Evolutionary conservation across 768 basidiomycete genomes (phyloP), one percentile per base, ranked within the genome.

Genomic region (Rhodosporidiobolus sp.): DNA sequence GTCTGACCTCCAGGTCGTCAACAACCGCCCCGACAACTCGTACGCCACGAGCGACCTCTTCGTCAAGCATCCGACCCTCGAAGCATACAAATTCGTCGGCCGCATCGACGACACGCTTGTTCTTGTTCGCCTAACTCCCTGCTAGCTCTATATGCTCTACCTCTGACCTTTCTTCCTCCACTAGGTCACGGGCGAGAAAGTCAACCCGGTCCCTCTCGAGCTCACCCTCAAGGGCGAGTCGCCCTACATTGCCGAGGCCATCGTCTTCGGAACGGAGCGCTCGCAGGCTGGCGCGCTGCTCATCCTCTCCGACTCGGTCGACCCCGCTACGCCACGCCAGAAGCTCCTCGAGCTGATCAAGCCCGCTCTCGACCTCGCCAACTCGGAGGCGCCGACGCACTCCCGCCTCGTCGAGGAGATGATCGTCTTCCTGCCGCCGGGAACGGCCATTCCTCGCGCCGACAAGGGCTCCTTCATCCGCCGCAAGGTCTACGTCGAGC

Each of bases 11-110:
- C 67, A 84, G 79, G 79, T 79, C 63, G 67, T 81, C 55, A 24
- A 50, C n/a, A 86, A 87, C 78, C 81, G 84, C 48, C 83, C 84
- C 4, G 86, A 87, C 72, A 84, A 83, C 3, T 85, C 85, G 1
- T 87, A 85, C 75, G 86, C 86, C 3, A 86, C 85, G 22, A 86
- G 83, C 63, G 87, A 88, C 74, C 81, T 87, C 22, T 85, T 87
- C 76, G 74, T 84, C 28, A 82, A 82, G 59, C 86, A 87, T 67
- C 83, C 84, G 0, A 70, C 77, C 11, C n/a, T 56, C 12, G 76
- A 81, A 48, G 81, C 81, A 64, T 86, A 82, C 81, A 86, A 84
- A 74, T 85, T 84, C 62, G 80, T 85, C n/a, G 86, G 86, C 2
- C 80, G 86, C 34, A 78, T 86, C 56, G 87, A 87, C 72, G 87